phyloP scores from a whole-genome alignment of 208 protist species.

The Acanthamoeba castellanii region DNA sequence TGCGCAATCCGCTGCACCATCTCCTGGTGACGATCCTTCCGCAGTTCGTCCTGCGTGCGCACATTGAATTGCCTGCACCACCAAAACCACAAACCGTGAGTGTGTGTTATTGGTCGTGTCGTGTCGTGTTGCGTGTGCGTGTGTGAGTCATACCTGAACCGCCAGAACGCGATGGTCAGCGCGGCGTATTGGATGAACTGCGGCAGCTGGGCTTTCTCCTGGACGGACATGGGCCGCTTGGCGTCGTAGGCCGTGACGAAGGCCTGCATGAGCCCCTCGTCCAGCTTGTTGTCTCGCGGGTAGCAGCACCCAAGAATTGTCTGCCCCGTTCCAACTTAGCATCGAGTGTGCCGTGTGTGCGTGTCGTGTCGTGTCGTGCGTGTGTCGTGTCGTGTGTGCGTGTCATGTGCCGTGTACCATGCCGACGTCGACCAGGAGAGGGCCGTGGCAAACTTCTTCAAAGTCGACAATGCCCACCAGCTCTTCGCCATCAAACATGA shows the following conservation, averaged over 20 bases:
- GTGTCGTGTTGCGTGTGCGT: not conserved
- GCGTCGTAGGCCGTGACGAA: constrained; percentile 24
- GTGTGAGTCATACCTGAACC: not conserved
- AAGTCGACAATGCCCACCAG: constrained; percentile 68
- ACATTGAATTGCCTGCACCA: constrained; percentile 38
- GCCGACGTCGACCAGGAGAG: constrained; percentile 42
- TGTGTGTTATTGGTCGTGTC: not conserved
- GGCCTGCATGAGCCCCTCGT: not conserved
- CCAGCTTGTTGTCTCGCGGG: constrained; percentile 13
- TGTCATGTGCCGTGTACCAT: not conserved
- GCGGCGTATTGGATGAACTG: constrained; percentile 28
- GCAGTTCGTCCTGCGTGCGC: not conserved
- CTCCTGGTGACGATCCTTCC: constrained; percentile 1
- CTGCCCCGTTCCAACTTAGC: not conserved
- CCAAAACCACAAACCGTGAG: not conserved
- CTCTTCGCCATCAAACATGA: constrained; percentile 31
- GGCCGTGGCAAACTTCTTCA: constrained; percentile 45
- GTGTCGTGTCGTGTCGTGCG: no score
- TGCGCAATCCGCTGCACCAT: constrained; percentile 13
- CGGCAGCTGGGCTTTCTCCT: not conserved
- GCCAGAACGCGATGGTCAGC: constrained; percentile 55
- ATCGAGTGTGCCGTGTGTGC: not conserved
- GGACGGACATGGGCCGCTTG: not conserved
- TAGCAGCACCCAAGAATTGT: constrained; percentile 61
- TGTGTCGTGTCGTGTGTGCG: no score